These are phyloP conservation scores for Cyclotella cryptica DNA, from an alignment of 108 stramenopile species.

Conservation along the genomic window DNA sequence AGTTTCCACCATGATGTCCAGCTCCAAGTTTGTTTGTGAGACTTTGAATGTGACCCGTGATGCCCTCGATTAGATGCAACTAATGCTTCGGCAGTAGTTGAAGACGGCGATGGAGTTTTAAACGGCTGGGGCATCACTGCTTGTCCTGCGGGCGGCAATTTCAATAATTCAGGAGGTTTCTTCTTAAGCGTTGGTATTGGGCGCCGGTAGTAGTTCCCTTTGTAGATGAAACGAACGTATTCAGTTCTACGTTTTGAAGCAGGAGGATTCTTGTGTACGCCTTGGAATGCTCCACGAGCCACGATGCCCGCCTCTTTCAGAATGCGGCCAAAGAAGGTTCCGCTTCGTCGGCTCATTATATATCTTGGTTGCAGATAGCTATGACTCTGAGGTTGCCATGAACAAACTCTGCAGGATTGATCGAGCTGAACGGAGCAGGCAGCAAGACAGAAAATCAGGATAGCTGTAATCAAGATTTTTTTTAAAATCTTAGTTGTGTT, in stretches of 20 bases:
- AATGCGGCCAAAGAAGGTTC: slow-evolving; percentile 15
- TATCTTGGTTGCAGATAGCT: background rate
- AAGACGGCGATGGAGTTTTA: slow-evolving; percentile 14
- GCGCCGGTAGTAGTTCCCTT: slow-evolving; percentile 48
- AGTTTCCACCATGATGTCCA: slow-evolving; percentile 57
- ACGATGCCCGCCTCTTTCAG: slow-evolving; percentile 32
- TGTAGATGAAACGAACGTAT: slow-evolving; percentile 43
- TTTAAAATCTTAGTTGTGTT: too few relatives aligned
- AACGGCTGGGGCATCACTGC: slow-evolving; percentile 31
- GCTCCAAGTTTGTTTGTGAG: slow-evolving; percentile 32
- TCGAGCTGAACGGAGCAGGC: too few relatives aligned
- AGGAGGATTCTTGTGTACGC: slow-evolving; percentile 25
- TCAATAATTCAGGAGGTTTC: slow-evolving; percentile 34
- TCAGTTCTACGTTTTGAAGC: background rate
- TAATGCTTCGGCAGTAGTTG: slow-evolving; percentile 6
- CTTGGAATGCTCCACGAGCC: slow-evolving; percentile 21
- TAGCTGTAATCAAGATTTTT: too few relatives aligned
- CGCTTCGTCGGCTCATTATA: slow-evolving; percentile 2
- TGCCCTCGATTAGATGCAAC: slow-evolving; percentile 4
- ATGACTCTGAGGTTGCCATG: too few relatives aligned
- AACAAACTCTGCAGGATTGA: too few relatives aligned
- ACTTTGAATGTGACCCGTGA: background rate
- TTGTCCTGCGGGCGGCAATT: slow-evolving; percentile 40
- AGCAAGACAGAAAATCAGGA: too few relatives aligned
- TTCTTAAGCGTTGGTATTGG: slow-evolving; percentile 23